Evolutionary conservation across 2,329 filamentous ascomycete species (phyloP), one percentile per base, ranked within the genome.

Genomic region (Fusarium sp.): DNA sequence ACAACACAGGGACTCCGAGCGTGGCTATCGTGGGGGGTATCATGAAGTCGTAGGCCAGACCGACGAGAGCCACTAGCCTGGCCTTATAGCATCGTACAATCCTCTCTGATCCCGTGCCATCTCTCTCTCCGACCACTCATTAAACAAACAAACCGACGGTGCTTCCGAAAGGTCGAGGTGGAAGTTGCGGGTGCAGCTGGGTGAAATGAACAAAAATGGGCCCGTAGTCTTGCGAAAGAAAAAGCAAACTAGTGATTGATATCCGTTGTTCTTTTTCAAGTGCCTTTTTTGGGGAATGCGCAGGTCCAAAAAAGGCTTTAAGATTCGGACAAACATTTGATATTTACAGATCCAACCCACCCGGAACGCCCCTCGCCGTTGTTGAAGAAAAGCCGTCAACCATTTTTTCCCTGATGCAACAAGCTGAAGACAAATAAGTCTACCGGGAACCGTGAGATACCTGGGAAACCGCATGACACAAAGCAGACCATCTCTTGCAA

Each of bases 291-390:
- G 25, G 62, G 70, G 69, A 68, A 68, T 71, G 68, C 75, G 59
- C 62, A 54, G 71, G 72, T 63, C 73, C 75, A 76, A 76, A 74
- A 73, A 70, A 72, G 62, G 62, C 58, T 50, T 51, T 57, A 62
- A 63, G 59, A 68, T 70, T 72, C 70, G 60, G 68, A 71, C 54
- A 75, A 73, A 67, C 70, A 66, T 71, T 51, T 71, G 66, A 74
- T 75, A 76, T 75, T 69, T 77, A 79, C 74, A 78, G 71, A 77
- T 73, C 73, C 75, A 77, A 73, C 75, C 77, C 73, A 76, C 70
- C 78, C 77, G 70, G 69, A 79, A 79, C 78, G 78, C 78, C 78
- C 70, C 75, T 77, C 77, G 77, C 78, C 78, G 67, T 77, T 75
- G 70, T 77, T 76, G 71, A 74, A 73, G 76, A 72, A 70, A 72